Base-by-base conservation (phyloP, 441 rosid genomes). In the Adansonia madagascariensis region DNA sequence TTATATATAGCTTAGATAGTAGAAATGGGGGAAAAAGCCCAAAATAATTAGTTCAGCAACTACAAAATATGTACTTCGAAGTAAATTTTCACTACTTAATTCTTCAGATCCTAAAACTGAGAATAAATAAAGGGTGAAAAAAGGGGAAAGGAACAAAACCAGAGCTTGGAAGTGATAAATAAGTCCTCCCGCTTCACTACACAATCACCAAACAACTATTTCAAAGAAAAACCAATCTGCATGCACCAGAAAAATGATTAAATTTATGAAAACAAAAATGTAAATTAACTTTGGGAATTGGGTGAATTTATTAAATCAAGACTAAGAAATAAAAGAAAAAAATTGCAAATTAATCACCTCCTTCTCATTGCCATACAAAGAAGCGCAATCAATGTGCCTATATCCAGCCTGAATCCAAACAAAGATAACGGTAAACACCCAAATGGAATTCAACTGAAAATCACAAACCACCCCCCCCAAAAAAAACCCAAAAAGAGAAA, bases 81-180 rank as follows among this genome's bases (percentile, higher is more conserved):
- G 73, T 47, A 47, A 6, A 49, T 12, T 5, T 12, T 11, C 0
- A 46, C 10, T 17, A 65, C 17, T 20, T 20, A 47, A 14, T n/a
- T 27, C 44, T 69, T 49, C 59, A 69, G 43, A 52, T 15, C 39
- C 35, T 50, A 14, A 60, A 27, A 7, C 57, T 15, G 9, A 27
- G 57, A 20, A n/a, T 47, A 31, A 15, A 71, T 0, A n/a, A 24
- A 12, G 3, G 4, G 0, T 15, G 12, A 3, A 20, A 18, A 61
- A 64, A 7, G 11, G 15, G 11, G 18, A 57, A n/a, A 1, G 46
- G 44, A 53, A 74, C 35, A 46, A 15, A 73, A 90, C 95, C 93
- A 87, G 70, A 93, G 94, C 80, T 91, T 90, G 70, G 92, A 89
- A 14, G 98, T 93, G 73, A 93, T 86, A 84, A 86, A 90, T 53